These are phyloP conservation scores for Cajanus cajan DNA, from an alignment of 306 rosid species.

Conservation along the genomic window DNA sequence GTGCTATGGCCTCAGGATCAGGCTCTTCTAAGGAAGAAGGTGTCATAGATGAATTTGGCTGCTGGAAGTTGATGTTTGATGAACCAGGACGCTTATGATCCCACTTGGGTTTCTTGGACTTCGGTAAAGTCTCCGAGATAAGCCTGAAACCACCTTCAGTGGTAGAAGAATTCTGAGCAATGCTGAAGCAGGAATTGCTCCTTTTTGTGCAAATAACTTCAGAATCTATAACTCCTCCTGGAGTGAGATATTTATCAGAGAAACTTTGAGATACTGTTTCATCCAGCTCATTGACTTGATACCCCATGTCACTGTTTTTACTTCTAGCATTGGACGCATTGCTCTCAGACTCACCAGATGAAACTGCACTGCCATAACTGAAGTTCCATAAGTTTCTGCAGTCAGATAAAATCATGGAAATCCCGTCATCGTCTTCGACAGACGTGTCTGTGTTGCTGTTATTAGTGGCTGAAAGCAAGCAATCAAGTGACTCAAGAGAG, in stretches of 20 bases:
- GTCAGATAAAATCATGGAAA: constrained; percentile 60
- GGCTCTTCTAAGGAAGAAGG: constrained; percentile 65
- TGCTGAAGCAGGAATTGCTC: constrained; percentile 42
- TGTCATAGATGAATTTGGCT: constrained; percentile 58
- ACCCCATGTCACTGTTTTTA: constrained; percentile 37
- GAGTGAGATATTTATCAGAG: constrained; percentile 36
- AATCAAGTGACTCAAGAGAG: constrained; percentile 48
- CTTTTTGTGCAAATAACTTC: constrained; percentile 47
- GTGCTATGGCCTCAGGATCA: constrained; percentile 91
- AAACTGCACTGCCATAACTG: constrained; percentile 41
- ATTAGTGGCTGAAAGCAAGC: constrained; percentile 41
- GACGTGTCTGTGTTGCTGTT: constrained; percentile 41
- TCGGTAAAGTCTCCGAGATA: constrained; percentile 51
- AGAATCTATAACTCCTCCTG: constrained; percentile 19
- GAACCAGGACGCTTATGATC: constrained; percentile 54
- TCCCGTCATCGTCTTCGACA: constrained; percentile 52
- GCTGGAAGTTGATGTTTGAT: constrained; percentile 83
- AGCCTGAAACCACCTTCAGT: constrained; percentile 62
- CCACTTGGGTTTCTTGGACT: constrained; percentile 69
- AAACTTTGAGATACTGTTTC: constrained; percentile 47
- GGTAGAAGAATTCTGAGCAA: constrained; percentile 39
- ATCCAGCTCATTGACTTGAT: constrained; percentile 33
- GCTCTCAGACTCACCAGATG: constrained; percentile 66
- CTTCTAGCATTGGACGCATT: constrained; percentile 34
- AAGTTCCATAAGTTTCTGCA: constrained; percentile 68